A percentile compares a stretch with the other conserved stretches of the same genome.
Evolutionary conservation across 2,329 filamentous ascomycete genomes (phyloP).

Genomic region (Aspergillus latus): DNA sequence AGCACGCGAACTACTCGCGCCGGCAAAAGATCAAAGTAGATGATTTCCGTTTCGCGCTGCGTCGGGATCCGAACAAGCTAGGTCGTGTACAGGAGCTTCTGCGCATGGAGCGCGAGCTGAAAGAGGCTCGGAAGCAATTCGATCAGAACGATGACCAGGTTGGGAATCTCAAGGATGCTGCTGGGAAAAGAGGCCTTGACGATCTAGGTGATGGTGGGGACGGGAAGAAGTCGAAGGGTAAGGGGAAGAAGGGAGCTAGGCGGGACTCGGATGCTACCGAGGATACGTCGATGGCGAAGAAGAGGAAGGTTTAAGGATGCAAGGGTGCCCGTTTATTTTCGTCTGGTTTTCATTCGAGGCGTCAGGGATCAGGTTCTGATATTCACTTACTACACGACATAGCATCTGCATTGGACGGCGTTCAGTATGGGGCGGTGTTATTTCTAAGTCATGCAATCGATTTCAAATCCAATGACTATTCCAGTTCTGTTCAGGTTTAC

Average conservation of each 20-base stretch:
- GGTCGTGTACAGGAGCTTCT: conserved; percentile 88
- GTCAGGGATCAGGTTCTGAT: conserved; percentile 5
- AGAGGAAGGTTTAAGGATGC: conserved; percentile 28
- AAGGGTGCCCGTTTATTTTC: not conserved
- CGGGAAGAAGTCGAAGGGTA: conserved; percentile 39
- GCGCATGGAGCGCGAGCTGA: conserved; percentile 83
- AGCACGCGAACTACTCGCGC: conserved; percentile 78
- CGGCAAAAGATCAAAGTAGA: conserved; percentile 98
- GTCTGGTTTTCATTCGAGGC: conserved; percentile 9
- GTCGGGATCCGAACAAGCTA: conserved; percentile 79
- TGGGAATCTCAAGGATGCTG: conserved; percentile 37
- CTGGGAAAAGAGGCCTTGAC: conserved; percentile 36
- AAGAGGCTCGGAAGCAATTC: conserved; percentile 69
- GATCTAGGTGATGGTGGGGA: conserved; percentile 30
- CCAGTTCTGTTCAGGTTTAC: not conserved
- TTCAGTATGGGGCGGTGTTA: not conserved
- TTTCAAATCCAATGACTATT: not conserved
- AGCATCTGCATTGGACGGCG: conserved; percentile 17
- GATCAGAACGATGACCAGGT: conserved; percentile 48
- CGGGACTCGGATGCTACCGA: conserved; percentile 38
- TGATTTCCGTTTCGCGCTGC: conserved; percentile 92
- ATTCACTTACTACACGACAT: conserved; percentile 2
- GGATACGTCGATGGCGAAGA: conserved; percentile 35
- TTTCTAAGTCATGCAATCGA: not conserved
- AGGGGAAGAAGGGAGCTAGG: conserved; percentile 35